Conservation (phyloP, 2,329 filamentous ascomycete species). For the Leptographium galeiforme region DNA sequence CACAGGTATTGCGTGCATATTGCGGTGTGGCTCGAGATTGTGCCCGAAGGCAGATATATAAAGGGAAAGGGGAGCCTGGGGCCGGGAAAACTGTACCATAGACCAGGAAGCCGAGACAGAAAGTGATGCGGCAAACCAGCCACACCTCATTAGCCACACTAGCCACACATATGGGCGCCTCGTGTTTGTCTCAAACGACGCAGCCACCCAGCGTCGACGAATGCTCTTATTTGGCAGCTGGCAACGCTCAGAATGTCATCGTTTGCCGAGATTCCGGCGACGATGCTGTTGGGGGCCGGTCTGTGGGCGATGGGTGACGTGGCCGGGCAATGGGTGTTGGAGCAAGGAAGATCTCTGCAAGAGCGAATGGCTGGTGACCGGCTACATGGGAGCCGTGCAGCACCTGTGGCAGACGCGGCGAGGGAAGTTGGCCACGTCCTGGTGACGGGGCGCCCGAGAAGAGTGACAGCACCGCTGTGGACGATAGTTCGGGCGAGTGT, state of each 20-base stretch:
- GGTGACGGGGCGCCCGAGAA: background rate
- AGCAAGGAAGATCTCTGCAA: background rate
- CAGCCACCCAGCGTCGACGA: no score
- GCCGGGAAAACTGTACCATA: background rate
- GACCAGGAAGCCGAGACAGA: background rate
- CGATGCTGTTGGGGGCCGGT: constrained; percentile 1
- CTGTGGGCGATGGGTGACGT: background rate
- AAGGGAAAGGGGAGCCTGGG: background rate
- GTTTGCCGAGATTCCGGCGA: constrained; percentile 1
- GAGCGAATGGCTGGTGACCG: no score
- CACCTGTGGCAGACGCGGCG: background rate
- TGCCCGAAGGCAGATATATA: no score
- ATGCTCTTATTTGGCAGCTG: no score
- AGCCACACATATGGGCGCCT: no score
- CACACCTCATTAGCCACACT: background rate
- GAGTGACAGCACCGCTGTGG: constrained; percentile 3
- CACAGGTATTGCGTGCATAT: no score
- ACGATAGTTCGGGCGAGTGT: constrained; percentile 9
- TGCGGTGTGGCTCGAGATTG: background rate
- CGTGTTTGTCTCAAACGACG: no score
- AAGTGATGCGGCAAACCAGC: background rate
- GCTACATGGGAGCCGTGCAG: no score
- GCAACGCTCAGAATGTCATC: background rate
- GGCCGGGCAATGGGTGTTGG: background rate
- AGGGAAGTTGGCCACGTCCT: background rate